A percentile compares a stretch with the other conserved stretches of the same genome.
Evolutionary conservation across 2,329 filamentous ascomycete genomes (phyloP).

Genomic region (Sarocladium oryzae): DNA sequence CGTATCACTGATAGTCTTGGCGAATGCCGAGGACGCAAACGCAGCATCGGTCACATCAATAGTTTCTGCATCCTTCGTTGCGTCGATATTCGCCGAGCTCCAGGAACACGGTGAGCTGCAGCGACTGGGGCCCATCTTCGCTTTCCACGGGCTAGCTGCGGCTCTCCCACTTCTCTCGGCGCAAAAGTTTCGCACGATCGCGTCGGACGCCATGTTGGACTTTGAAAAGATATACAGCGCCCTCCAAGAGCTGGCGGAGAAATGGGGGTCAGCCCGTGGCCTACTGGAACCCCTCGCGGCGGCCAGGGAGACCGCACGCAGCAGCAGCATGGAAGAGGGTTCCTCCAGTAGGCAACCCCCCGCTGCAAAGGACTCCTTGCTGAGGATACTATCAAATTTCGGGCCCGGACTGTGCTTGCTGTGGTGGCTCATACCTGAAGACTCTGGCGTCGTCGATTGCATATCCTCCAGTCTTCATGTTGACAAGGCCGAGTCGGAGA

Average conservation of each 20-base stretch:
- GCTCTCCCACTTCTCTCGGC: not conserved
- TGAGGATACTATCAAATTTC: not conserved
- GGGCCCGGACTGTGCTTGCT: not conserved
- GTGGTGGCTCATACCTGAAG: not conserved
- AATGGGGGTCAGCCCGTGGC: not conserved
- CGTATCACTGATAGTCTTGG: not conserved
- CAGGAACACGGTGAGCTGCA: not conserved
- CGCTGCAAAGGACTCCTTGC: not conserved
- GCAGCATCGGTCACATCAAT: not conserved
- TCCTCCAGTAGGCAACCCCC: not conserved
- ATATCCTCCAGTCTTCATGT: not conserved
- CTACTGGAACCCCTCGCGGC: not conserved
- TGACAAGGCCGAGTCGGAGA: not conserved
- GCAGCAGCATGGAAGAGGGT: no score
- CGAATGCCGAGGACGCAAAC: not conserved
- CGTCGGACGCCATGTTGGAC: not conserved
- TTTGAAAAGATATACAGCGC: not conserved
- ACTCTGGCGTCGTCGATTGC: not conserved
- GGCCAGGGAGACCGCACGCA: not conserved
- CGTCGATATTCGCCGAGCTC: not conserved
- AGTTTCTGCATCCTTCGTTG: not conserved
- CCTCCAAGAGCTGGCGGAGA: not conserved
- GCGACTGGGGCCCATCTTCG: not conserved
- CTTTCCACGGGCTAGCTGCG: not conserved
- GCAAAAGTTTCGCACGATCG: not conserved